Evolutionary conservation across 2,329 filamentous ascomycete genomes (phyloP), one percentile per base, ranked within the genome.

Genomic region (Xylaria arbuscula): DNA sequence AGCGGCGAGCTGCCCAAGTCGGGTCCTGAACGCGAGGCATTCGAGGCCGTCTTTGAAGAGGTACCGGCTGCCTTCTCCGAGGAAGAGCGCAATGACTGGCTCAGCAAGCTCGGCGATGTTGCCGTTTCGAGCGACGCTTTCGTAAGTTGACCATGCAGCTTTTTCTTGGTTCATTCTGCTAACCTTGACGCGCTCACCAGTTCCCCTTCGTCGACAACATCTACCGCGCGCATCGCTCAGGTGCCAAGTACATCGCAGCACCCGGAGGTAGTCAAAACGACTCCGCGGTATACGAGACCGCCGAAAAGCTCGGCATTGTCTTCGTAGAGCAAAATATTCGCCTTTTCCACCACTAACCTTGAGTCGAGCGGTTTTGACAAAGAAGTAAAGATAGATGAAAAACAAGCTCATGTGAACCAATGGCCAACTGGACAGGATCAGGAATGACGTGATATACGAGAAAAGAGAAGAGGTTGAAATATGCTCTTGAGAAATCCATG

Each of bases 141-240:
- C 83, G 92, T 95, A 87, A 85, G 92, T 88, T n/a, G 28, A 57
- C 56, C 17, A 51, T 53, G 8, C 8, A 3, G 6, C 40, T 8
- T 7, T 42, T n/a, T 45, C 40, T 45, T n/a, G 15, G 32, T 40
- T 7, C 2, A 10, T 34, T 17, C 19, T 9, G 17, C 64, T 70
- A 67, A 70, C 47, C 15, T 34, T 2, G 15, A 51, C 8, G 5
- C 54, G 13, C 3, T 45, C 51, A 67, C n/a, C 42, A 93, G 92
- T 99, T 99, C 89, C 96, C 96, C 74, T 99, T 99, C 83, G 93
- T 93, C 77, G 96, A 99, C 86, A 99, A 99, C 77, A 92, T 99
- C 73, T 98, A 97, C 89, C 90, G 96, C 73, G 93, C 94, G 60
- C 90, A 89, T 70, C 88, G 93, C 76, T 97, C 93, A 24, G 96